phyloP scores from a whole-genome alignment of 1,284 basidiomycete species.

The Puccinia polysora region DNA sequence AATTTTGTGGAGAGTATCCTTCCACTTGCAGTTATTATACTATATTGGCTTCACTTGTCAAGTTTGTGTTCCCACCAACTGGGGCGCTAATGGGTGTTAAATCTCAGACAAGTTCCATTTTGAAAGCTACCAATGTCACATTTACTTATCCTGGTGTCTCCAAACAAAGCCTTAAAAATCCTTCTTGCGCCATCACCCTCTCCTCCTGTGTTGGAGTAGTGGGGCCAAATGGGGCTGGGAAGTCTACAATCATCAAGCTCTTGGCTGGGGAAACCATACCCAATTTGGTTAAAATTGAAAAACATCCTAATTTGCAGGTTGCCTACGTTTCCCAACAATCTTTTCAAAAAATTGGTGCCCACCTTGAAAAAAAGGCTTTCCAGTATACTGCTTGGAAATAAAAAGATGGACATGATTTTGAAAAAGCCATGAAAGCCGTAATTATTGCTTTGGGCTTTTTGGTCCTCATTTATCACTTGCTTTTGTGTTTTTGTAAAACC shows the following conservation, averaged over 20 bases:
- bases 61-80: constrained; percentile 93
- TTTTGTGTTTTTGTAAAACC: neutral
- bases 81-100: constrained; percentile 96
- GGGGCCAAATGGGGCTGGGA: constrained; percentile 89
- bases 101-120: constrained; percentile 90
- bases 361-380: constrained; percentile 89
- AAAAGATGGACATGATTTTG: constrained; percentile 96
- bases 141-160: constrained; percentile 88
- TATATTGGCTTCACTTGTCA: constrained; percentile 86
- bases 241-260: constrained; percentile 95
- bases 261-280: constrained; percentile 91
- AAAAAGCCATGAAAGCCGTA: constrained; percentile 79
- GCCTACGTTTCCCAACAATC: constrained; percentile 98
- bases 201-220: constrained; percentile 71
- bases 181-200: constrained; percentile 85
- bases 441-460: neutral
- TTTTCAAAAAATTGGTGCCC: constrained; percentile 79
- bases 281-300: constrained; percentile 88
- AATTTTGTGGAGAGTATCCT: constrained; percentile 84
- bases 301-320: constrained; percentile 90
- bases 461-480: neutral
- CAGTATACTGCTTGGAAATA: constrained; percentile 98
- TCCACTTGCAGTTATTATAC: constrained; percentile 97
- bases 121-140: constrained; percentile 86
- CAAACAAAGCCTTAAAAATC: constrained; percentile 77